phyloP scores from a whole-genome alignment of 2,329 filamentous ascomycete genomes.

The Calcarisporium arbuscula region DNA sequence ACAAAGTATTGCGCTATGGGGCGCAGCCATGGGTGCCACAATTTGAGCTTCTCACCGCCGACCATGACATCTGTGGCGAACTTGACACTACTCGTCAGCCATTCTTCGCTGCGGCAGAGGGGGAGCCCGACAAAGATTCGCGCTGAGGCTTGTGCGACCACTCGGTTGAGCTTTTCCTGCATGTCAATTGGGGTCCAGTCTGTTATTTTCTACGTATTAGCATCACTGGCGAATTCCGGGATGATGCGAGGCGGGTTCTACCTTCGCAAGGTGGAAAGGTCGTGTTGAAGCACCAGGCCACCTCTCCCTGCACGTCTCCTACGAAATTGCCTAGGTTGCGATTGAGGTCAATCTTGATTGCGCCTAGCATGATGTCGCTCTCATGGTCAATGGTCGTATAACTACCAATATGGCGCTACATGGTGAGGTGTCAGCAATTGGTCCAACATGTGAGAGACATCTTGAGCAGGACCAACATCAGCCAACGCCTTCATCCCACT shows the following conservation, averaged over 20 bases:
- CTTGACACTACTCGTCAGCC: slow-evolving; percentile 46
- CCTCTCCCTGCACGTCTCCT: slow-evolving; percentile 1
- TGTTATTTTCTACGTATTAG: no score
- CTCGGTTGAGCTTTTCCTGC: slow-evolving; percentile 1
- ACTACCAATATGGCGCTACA: no score
- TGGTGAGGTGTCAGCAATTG: no score
- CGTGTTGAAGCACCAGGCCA: background rate
- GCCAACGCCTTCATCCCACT: no score
- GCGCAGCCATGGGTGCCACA: slow-evolving; percentile 44
- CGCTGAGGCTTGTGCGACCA: slow-evolving; percentile 1
- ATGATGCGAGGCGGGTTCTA: no score
- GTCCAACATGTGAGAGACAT: no score
- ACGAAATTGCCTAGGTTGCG: slow-evolving; percentile 1
- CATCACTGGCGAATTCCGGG: no score
- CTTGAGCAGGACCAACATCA: no score
- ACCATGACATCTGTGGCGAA: slow-evolving; percentile 44
- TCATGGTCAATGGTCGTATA: no score
- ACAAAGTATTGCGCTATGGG: slow-evolving; percentile 40
- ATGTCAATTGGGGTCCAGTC: slow-evolving; percentile 4
- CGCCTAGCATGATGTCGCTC: slow-evolving; percentile 2
- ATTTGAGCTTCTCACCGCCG: slow-evolving; percentile 43
- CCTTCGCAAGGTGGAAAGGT: no score
- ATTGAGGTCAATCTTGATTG: slow-evolving; percentile 3
- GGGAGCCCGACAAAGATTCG: slow-evolving; percentile 45
- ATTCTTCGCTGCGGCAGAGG: slow-evolving; percentile 45